phyloP scores from a whole-genome alignment of 164 flowering plant genomes.

The Sedum album region DNA sequence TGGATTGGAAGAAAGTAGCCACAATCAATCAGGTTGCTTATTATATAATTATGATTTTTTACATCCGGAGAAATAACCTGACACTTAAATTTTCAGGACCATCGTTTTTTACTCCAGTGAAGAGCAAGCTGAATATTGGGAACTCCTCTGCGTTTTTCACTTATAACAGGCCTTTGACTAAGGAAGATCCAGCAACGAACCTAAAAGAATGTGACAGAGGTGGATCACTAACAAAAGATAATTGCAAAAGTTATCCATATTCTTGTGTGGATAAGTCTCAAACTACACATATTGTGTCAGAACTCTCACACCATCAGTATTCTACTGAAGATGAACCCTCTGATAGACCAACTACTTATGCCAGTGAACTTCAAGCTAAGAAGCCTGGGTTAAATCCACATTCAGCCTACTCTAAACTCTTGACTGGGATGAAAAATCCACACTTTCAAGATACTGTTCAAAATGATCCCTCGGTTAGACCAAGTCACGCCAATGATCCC shows the following conservation, averaged over 20 bases:
- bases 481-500: slow-evolving; percentile 25
- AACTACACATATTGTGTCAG: slow-evolving; percentile 26
- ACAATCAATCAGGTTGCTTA: not conserved
- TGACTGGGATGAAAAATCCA: slow-evolving; percentile 7
- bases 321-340: slow-evolving; percentile 32
- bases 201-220: slow-evolving; percentile 24
- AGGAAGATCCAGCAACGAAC: slow-evolving; percentile 14
- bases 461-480: slow-evolving; percentile 28
- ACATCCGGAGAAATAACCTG: not conserved
- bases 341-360: slow-evolving; percentile 21
- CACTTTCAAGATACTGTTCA: slow-evolving; percentile 25
- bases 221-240: slow-evolving; percentile 20
- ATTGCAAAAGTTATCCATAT: slow-evolving; percentile 35
- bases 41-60: not conserved
- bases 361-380: slow-evolving; percentile 35
- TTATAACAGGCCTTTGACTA: slow-evolving; percentile 50
- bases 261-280: slow-evolving; percentile 35
- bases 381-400: slow-evolving; percentile 31
- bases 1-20: not conserved
- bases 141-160: slow-evolving; percentile 93
- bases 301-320: slow-evolving; percentile 18
- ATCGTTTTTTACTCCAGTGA: slow-evolving; percentile 47
- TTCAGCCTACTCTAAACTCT: slow-evolving; percentile 48
- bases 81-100: slow-evolving; percentile 32
- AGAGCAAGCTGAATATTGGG: slow-evolving; percentile 72